phyloP scores from a whole-genome alignment of 306 rosid species.

The Sechiopsis laciniata region DNA sequence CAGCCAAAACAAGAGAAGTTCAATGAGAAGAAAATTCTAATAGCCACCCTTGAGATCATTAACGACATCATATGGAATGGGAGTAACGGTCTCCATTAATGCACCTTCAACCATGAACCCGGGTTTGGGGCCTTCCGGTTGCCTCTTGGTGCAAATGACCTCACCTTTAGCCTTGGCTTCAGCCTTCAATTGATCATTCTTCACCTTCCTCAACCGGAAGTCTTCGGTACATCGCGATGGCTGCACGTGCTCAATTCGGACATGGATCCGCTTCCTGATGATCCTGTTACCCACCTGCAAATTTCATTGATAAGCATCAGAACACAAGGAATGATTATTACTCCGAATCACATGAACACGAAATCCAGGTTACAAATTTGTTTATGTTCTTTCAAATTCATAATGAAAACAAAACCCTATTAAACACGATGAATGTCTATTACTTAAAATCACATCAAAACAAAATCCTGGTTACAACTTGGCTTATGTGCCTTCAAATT shows the following conservation, averaged over 20 bases:
- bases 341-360: neutral
- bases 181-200: constrained; percentile 69
- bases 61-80: constrained; percentile 93
- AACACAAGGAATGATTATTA: neutral
- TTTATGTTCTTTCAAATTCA: neutral
- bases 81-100: constrained; percentile 80
- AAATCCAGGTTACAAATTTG: no score
- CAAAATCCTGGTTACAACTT: no score
- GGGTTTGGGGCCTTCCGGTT: constrained; percentile 83
- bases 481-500: no score
- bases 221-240: constrained; percentile 84
- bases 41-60: constrained; percentile 97
- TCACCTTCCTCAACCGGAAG: constrained; percentile 54
- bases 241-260: constrained; percentile 82
- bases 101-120: constrained; percentile 95
- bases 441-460: no score
- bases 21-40: constrained; percentile 29
- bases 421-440: no score
- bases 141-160: constrained; percentile 79
- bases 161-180: constrained; percentile 74
- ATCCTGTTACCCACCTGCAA: constrained; percentile 72
- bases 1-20: neutral
- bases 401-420: no score
- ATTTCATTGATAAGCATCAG: neutral
- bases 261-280: constrained; percentile 78